Base-by-base conservation (phyloP, 768 basidiomycete genomes). In the Calocybe gangraenosa region DNA sequence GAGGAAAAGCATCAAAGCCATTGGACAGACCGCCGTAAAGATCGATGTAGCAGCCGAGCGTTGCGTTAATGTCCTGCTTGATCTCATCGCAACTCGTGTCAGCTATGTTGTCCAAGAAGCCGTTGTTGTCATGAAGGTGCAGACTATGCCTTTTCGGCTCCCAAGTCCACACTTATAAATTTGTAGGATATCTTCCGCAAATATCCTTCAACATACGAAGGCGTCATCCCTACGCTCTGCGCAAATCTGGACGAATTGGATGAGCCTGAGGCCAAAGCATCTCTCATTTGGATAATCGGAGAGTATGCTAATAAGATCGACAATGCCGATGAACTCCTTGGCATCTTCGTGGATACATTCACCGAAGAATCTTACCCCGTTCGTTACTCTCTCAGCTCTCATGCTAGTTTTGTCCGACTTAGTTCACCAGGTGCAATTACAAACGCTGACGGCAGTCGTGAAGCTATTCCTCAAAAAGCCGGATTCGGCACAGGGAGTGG, bases 41-140 rank as follows among this genome's bases (percentile, higher is more conserved):
- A 94, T 99, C 48, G 93, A 96, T 50, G 75, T 74, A 11, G 86
- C 92, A 2, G 92, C 95, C 0, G 95, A 96, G 60, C 81, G 90
- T 57, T 98, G 96, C 58, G 93, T 98, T 18, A 88, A 92, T 53
- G 92, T 96, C 2, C 69, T 99, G 30, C 68, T 99, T 42, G 95
- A 97, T 14, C 76, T 99, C 48, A 98, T 98, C 45, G 82, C 76
- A 28, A 95, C 94, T 0, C 78, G 92, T 8, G 90, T 99, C 31
- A 94, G 87, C 70, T 99, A 98, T 60, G 92, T 99, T 25, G 94
- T 97, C 2, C 95, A 98, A 60, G 95, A 99, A 66, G 93, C 92
- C 1, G 90, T 98, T 2, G 93, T 99, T 2, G 93, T 99, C 1
- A 96, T 99, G 90, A 98, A 97, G 81, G 94, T 92, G 40, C 38